These are phyloP conservation scores for Lactarius deliciosus DNA, from an alignment of 768 basidiomycete species.

Conservation along the genomic window DNA sequence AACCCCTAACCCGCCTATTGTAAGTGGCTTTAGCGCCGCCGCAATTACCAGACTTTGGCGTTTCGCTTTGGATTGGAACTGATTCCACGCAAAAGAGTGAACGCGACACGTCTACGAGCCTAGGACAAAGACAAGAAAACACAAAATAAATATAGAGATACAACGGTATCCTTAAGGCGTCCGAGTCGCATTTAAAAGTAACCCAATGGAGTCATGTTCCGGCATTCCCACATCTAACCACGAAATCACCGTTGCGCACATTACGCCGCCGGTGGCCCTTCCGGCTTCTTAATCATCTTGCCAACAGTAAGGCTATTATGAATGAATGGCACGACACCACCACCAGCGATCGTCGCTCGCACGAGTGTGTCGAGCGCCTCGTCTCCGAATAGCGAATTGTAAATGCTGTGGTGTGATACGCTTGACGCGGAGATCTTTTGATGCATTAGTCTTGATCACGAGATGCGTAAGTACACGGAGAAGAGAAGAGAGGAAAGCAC, in stretches of 20 bases:
- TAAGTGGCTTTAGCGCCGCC: too few species aligned
- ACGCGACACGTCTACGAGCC: not conserved
- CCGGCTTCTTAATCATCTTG: conserved; percentile 33
- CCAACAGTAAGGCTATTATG: conserved; percentile 22
- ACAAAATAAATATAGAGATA: not conserved
- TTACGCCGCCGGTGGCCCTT: conserved; percentile 13
- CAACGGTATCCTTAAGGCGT: not conserved
- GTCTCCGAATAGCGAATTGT: conserved; percentile 36
- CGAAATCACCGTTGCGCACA: not conserved
- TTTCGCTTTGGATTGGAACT: not conserved
- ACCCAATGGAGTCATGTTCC: not conserved
- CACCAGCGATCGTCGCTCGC: not conserved
- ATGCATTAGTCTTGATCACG: conserved; percentile 78
- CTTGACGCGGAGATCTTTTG: conserved; percentile 92
- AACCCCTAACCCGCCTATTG: too few species aligned
- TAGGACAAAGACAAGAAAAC: not conserved
- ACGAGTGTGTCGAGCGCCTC: conserved; percentile 44
- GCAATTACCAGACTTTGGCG: not conserved
- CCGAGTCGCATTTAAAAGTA: not conserved
- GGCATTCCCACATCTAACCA: not conserved
- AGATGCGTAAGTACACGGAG: not conserved
- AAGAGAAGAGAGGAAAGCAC: too few species aligned
- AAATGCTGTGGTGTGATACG: not conserved
- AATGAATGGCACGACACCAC: not conserved
- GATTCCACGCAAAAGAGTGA: not conserved